These are phyloP conservation scores for Breviolum minutum DNA, from an alignment of 73 alveolate species.

Conservation along the genomic window DNA sequence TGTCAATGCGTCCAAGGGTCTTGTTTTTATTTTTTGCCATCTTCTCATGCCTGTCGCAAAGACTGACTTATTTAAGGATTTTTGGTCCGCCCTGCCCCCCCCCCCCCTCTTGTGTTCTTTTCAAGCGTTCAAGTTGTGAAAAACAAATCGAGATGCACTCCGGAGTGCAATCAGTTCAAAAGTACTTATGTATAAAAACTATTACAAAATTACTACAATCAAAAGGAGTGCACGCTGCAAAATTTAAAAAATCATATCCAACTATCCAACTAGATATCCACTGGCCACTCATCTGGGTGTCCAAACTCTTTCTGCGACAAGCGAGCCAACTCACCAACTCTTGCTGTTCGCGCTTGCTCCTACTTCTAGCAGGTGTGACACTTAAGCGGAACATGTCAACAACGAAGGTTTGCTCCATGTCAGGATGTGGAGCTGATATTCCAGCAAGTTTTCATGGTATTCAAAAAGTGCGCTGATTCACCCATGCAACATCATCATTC, in stretches of 20 bases:
- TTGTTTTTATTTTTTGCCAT: slow-evolving; percentile 6
- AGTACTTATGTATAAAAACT: background rate
- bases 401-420: background rate
- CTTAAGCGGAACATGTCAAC: background rate
- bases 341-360: slow-evolving; percentile 61
- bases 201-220: background rate
- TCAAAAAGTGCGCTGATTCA: no score
- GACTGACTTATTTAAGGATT: background rate
- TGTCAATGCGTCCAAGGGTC: slow-evolving; percentile 25
- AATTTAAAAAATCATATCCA: background rate
- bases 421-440: background rate
- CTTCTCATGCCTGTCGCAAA: background rate
- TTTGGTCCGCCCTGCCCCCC: slow-evolving; percentile 49
- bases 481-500: background rate
- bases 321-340: slow-evolving; percentile 86
- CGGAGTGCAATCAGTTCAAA: background rate
- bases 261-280: no score
- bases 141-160: no score
- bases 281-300: background rate
- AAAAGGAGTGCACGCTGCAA: no score
- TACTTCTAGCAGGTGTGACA: background rate
- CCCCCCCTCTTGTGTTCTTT: background rate
- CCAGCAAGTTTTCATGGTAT: background rate
- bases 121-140: background rate
- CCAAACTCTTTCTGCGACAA: slow-evolving; percentile 61